Evolutionary conservation across 768 basidiomycete genomes (phyloP).

Genomic region (Psilocybe sp.): DNA sequence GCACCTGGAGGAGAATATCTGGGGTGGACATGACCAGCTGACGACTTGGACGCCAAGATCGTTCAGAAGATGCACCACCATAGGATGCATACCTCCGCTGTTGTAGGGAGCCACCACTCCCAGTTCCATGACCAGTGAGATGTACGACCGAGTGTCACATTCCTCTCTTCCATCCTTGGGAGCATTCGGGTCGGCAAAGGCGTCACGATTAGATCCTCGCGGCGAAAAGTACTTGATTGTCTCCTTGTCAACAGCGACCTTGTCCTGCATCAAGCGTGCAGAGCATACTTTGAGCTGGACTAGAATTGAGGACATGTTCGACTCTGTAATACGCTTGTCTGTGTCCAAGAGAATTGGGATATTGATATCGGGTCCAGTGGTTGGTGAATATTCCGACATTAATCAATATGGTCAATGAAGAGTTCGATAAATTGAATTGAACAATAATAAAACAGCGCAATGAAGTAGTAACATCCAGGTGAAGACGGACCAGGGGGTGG

Average conservation of each 20-base stretch:
- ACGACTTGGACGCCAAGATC: neutral
- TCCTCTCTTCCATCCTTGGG: neutral
- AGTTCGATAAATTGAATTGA: no score
- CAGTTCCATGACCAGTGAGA: constrained; percentile 11
- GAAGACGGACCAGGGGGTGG: no score
- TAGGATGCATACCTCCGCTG: neutral
- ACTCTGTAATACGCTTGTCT: constrained; percentile 5
- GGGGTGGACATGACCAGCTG: neutral
- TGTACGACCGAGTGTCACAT: constrained; percentile 7
- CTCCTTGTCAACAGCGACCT: neutral
- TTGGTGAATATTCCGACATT: constrained; percentile 12
- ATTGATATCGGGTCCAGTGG: constrained; percentile 22
- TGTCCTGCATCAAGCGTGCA: neutral
- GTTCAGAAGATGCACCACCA: neutral
- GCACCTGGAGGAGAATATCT: constrained; percentile 2
- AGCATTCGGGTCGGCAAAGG: neutral
- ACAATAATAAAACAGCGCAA: no score
- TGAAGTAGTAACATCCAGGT: no score
- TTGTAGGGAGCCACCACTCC: neutral
- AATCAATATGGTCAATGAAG: constrained; percentile 19
- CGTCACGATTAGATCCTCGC: neutral
- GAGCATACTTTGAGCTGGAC: constrained; percentile 8
- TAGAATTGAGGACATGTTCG: constrained; percentile 12
- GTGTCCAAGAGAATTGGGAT: constrained; percentile 23
- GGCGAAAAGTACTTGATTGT: constrained; percentile 6